Evolutionary conservation across 257 asterid genomes (phyloP), one percentile per base, ranked within the genome.

Genomic region (Solanum ossicruentum): DNA sequence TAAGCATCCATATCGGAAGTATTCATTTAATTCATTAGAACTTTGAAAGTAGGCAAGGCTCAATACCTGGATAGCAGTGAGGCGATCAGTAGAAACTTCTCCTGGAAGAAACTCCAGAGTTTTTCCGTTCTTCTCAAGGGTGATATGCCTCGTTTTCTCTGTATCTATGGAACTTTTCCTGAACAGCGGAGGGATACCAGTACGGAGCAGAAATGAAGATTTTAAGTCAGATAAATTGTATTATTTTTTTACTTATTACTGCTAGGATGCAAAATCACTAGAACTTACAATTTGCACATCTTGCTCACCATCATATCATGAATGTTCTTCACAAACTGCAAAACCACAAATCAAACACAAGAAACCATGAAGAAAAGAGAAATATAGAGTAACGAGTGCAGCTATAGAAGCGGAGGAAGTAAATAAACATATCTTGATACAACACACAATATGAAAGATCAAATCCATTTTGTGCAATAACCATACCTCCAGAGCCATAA

Each of bases 251-350:
- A 17, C 6, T 26, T 78, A 65, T 21, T 81, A 77, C 21, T 49
- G 66, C 56, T 80, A 87, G 84, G 80, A 49, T 60, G 12, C 57
- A 43, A 58, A 47, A 86, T 84, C n/a, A 56, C 26, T 51, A 26
- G 6, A 88, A 92, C 99, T 93, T 92, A 96, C 98, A 86, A 85
- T 84, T 89, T 87, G 88, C 84, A 84, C 93, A 91, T 91, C 87
- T 94, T 93, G 90, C 84, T 89, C 92, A 96, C 96, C 99, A 96
- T 96, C 89, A 90, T 91, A 82, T 95, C 98, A 78, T 91, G 98
- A 84, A 96, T 90, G 85, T 90, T 93, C 86, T 91, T 95, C 89
- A 95, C 92, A 86, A 95, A 93, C 99, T 96, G 97, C 90, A 89
- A 89, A 61, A 83, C 88, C 90, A 92, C 82, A 87, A 85, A 89